A percentile compares a stretch with the other conserved stretches of the same genome.
Evolutionary conservation across 495 filamentous ascomycete species (phyloP).

Genomic region (Xeromyces bisporus): DNA sequence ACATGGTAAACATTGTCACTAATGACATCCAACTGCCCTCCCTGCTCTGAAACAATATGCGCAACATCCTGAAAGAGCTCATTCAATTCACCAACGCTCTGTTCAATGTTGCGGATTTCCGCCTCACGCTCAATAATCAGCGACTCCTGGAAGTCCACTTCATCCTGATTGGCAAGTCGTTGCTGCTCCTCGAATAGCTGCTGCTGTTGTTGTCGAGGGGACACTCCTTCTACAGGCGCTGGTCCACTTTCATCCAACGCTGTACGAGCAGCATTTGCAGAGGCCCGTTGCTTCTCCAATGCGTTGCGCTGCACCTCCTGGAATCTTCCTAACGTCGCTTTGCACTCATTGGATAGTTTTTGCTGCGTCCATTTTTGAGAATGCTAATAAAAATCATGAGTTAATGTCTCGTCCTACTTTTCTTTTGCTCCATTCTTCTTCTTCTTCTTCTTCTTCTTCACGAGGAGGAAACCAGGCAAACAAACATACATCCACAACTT

Average conservation of each 20-base stretch:
- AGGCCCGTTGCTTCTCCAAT: slow-evolving; percentile 80
- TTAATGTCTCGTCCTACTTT: slow-evolving; percentile 5
- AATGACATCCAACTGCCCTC: slow-evolving; percentile 76
- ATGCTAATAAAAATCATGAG: slow-evolving; percentile 70
- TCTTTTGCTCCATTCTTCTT: neutral
- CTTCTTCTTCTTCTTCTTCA: neutral
- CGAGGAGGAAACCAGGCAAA: neutral
- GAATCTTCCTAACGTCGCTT: slow-evolving; percentile 72
- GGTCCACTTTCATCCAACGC: slow-evolving; percentile 44
- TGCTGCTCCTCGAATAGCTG: slow-evolving; percentile 62
- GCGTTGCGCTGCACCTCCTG: slow-evolving; percentile 76
- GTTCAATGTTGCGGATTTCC: slow-evolving; percentile 94
- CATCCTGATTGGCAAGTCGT: slow-evolving; percentile 75
- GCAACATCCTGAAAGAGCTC: slow-evolving; percentile 94
- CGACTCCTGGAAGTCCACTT: slow-evolving; percentile 94
- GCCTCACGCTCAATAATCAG: slow-evolving; percentile 89
- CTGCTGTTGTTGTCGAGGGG: slow-evolving; percentile 34
- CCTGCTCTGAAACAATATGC: slow-evolving; percentile 89
- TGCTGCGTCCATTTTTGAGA: slow-evolving; percentile 88
- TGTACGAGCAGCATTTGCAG: slow-evolving; percentile 58
- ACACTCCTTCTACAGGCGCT: slow-evolving; percentile 14
- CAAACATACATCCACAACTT: slow-evolving; percentile 66
- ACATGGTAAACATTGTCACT: slow-evolving; percentile 71
- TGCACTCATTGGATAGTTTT: slow-evolving; percentile 84
- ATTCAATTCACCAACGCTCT: slow-evolving; percentile 85